These are phyloP conservation scores for Vitis labrusca DNA, from an alignment of 164 flowering plant genomes.

Conservation along the genomic window DNA sequence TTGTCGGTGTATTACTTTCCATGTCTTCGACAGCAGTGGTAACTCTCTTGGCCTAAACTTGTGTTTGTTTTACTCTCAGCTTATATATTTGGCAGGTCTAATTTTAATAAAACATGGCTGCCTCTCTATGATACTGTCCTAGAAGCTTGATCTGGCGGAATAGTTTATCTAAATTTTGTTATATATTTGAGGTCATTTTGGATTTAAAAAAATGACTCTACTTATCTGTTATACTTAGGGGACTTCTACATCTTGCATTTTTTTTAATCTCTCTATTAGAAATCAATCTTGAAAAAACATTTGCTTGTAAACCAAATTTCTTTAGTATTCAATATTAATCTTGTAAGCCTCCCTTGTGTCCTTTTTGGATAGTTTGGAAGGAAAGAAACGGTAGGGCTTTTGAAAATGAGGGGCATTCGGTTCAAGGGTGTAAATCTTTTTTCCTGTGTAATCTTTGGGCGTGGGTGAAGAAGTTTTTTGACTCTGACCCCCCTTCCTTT, in stretches of 20 bases:
- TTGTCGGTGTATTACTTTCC: conserved; percentile 89
- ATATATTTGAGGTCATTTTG: background rate
- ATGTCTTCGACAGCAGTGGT: conserved; percentile 99
- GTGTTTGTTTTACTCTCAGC: background rate
- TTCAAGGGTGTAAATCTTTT: no score
- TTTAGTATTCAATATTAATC: no score
- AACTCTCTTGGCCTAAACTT: conserved; percentile 13
- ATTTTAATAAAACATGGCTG: background rate
- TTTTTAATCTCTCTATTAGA: background rate
- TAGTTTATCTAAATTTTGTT: background rate
- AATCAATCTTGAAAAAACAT: background rate
- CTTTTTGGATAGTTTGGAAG: no score
- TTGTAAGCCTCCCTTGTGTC: no score
- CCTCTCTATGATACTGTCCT: background rate
- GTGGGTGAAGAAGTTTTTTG: no score
- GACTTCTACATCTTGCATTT: background rate
- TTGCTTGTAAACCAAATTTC: no score
- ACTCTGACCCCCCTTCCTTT: no score
- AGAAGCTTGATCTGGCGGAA: background rate
- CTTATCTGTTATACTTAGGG: no score
- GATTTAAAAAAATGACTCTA: no score
- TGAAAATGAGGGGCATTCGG: no score
- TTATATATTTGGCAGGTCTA: background rate
- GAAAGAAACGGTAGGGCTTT: no score
- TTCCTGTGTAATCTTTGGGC: no score